These are phyloP conservation scores for Chlamydomonas sphaeroides DNA, from an alignment of 139 green algal genomes.

Conservation along the genomic window DNA sequence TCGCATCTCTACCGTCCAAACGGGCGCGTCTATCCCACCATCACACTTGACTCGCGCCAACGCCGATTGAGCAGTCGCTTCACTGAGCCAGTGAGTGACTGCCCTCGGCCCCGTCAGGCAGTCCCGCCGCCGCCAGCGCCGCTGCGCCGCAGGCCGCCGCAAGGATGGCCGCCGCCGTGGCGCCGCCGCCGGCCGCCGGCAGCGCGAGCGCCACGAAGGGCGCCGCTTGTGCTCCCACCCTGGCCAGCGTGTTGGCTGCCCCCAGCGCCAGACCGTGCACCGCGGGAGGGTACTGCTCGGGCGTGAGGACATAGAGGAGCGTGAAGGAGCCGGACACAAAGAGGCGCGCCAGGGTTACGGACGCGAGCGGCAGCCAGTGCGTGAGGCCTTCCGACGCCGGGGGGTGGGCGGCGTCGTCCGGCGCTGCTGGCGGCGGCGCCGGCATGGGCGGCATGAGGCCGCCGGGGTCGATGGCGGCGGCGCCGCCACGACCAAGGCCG, in stretches of 20 bases:
- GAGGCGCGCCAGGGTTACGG: constrained; percentile 65
- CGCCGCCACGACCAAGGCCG: not conserved
- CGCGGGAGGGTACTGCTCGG: constrained; percentile 81
- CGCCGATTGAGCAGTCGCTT: too few relatives aligned
- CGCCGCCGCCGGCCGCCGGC: not conserved
- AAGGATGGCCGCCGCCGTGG: not conserved
- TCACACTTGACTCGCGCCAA: too few relatives aligned
- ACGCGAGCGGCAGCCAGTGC: constrained; percentile 4
- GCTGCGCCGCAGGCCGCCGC: not conserved
- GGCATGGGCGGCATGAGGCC: too few relatives aligned
- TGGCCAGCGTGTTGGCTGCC: constrained; percentile 65
- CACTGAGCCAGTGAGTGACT: too few relatives aligned
- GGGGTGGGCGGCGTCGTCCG: too few relatives aligned
- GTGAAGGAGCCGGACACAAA: constrained; percentile 73
- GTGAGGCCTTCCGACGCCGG: too few relatives aligned
- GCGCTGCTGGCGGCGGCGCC: too few relatives aligned
- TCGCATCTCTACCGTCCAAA: too few relatives aligned
- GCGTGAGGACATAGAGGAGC: constrained; percentile 78
- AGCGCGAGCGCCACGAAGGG: constrained; percentile 29
- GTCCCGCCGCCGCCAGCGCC: not conserved
- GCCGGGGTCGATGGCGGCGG: not conserved
- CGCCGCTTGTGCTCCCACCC: constrained; percentile 17
- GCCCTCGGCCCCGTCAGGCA: not conserved
- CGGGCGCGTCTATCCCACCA: too few relatives aligned
- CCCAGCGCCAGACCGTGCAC: constrained; percentile 76